phyloP scores from a whole-genome alignment of 148 eudicot species.

The Vaccinium darrowii region DNA sequence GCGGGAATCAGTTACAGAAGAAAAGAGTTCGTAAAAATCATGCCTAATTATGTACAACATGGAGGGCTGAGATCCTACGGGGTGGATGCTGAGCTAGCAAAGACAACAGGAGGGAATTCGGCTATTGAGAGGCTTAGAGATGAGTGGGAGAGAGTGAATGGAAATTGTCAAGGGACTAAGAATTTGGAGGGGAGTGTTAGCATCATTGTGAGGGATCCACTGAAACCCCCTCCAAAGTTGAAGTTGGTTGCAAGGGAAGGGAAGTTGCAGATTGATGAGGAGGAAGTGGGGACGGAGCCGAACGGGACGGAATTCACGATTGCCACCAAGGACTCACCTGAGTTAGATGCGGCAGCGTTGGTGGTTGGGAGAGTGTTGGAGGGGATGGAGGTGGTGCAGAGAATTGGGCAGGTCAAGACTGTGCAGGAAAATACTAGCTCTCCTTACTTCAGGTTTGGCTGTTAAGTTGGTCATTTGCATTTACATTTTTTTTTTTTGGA shows the following conservation, averaged over 20 bases:
- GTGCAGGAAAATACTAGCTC: constrained; percentile 87
- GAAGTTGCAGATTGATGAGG: constrained; percentile 75
- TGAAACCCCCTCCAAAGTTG: constrained; percentile 72
- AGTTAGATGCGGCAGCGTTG: constrained; percentile 66
- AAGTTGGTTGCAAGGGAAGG: constrained; percentile 85
- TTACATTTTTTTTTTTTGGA: not conserved
- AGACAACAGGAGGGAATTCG: constrained; percentile 47
- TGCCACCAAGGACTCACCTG: constrained; percentile 60
- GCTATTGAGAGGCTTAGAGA: constrained; percentile 42
- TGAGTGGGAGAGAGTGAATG: constrained; percentile 59
- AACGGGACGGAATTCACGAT: constrained; percentile 91
- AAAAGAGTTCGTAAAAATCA: constrained; percentile 73
- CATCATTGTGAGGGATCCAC: constrained; percentile 75
- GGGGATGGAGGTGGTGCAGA: constrained; percentile 85
- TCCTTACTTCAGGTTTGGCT: constrained; percentile 86
- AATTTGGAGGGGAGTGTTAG: constrained; percentile 66
- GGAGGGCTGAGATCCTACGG: constrained; percentile 93
- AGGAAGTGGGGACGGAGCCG: constrained; percentile 68
- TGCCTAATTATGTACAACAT: constrained; percentile 82
- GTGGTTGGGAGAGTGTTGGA: constrained; percentile 77
- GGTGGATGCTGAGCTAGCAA: constrained; percentile 82
- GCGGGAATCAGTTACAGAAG: constrained; percentile 77
- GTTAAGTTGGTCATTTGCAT: not conserved
- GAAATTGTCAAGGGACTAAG: constrained; percentile 53
- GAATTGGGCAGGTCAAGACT: constrained; percentile 72